Conservation (phyloP, 345 rosid species). For the Eucalyptus microcorys region DNA sequence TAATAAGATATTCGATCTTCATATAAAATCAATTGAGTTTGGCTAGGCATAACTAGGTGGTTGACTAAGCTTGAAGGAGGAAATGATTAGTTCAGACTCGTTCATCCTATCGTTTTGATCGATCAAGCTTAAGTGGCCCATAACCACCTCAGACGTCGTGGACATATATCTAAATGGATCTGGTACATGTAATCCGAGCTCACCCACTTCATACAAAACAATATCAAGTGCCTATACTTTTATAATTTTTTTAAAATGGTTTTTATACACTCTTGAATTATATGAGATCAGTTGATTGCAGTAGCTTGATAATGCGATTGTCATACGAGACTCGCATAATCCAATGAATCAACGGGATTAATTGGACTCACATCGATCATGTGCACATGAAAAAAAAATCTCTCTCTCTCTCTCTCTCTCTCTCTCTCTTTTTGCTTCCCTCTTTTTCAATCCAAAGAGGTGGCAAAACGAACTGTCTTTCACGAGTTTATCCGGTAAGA, state of each 20-base stretch:
- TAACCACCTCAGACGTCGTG: neutral
- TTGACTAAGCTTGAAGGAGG: neutral
- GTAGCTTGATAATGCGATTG: fast-evolving
- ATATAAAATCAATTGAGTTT: neutral
- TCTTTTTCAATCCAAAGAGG: neutral
- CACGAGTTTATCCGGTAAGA: neutral
- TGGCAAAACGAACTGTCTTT: neutral
- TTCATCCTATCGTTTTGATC: fast-evolving
- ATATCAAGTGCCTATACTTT: neutral
- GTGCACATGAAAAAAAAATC: neutral
- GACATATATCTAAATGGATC: fast-evolving
- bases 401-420: too few relatives aligned
- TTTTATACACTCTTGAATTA: neutral
- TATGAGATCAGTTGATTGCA: fast-evolving
- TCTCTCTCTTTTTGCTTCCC: neutral
- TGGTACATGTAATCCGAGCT: neutral
- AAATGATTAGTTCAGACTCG: neutral
- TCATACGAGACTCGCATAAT: neutral
- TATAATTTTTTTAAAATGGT: fast-evolving
- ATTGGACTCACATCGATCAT: neutral
- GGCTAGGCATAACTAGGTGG: neutral
- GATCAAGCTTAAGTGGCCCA: neutral
- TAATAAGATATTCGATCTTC: neutral
- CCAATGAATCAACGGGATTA: neutral
- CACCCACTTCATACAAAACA: neutral